These are phyloP conservation scores for Teunomyces atbi DNA, from an alignment of 805 yeast species.

Conservation along the genomic window DNA sequence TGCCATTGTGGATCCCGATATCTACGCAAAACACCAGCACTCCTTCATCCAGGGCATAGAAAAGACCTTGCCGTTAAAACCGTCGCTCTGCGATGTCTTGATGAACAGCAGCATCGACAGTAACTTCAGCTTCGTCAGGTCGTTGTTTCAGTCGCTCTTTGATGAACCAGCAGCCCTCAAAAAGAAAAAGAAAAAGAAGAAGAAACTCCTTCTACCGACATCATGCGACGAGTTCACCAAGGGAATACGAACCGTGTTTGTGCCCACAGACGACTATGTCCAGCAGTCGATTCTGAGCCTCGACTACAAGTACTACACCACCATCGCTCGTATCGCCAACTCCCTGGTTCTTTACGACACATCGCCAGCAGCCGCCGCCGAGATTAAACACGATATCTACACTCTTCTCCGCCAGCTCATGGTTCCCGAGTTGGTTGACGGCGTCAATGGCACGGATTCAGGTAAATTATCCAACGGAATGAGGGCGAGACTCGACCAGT, in stretches of 20 bases:
- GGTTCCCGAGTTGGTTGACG: constrained; percentile 26
- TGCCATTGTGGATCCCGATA: constrained; percentile 55
- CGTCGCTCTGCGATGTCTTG: constrained; percentile 36
- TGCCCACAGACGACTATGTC: constrained; percentile 34
- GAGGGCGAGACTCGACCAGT: not conserved
- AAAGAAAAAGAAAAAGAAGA: constrained; percentile 1
- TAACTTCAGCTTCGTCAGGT: constrained; percentile 25
- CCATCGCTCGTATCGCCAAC: not conserved
- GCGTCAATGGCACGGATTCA: constrained; percentile 26
- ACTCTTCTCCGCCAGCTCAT: constrained; percentile 25
- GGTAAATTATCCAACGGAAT: not conserved
- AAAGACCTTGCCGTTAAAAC: constrained; percentile 36
- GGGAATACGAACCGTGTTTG: constrained; percentile 26
- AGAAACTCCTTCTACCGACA: constrained; percentile 9
- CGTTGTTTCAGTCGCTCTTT: constrained; percentile 29
- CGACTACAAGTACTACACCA: constrained; percentile 26
- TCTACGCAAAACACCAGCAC: constrained; percentile 58
- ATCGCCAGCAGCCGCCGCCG: constrained; percentile 31
- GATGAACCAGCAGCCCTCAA: not conserved
- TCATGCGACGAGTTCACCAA: constrained; percentile 29
- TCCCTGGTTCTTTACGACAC: constrained; percentile 16
- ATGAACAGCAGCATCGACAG: constrained; percentile 25
- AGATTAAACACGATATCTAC: constrained; percentile 28
- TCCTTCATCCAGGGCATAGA: constrained; percentile 69
- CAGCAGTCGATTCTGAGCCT: constrained; percentile 24